Percentiles rank a stretch among this genome's conserved stretches.
These are phyloP conservation scores for Leishmania tarentolae DNA, from an alignment of 208 protist genomes.

Conservation along the genomic window DNA sequence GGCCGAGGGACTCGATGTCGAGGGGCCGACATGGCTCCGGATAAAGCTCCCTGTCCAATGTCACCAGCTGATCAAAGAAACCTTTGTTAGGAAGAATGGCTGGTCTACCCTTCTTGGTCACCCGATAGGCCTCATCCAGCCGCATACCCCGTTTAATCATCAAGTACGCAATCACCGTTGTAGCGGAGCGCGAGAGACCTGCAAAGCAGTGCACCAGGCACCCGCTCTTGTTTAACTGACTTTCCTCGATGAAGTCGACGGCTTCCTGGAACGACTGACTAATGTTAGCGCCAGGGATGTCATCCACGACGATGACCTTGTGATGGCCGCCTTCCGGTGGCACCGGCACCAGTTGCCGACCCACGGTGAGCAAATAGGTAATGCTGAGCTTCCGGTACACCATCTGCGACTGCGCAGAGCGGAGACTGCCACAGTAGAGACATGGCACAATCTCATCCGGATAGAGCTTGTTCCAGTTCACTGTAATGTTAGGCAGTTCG, in stretches of 20 bases:
- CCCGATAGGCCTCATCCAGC: constrained; percentile 81
- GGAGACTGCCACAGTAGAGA: constrained; percentile 85
- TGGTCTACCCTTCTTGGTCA: constrained; percentile 72
- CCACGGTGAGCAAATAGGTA: constrained; percentile 79
- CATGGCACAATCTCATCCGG: constrained; percentile 83
- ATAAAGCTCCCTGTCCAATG: constrained; percentile 69
- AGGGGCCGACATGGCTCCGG: constrained; percentile 51
- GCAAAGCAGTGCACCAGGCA: constrained; percentile 93
- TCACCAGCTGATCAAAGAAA: constrained; percentile 79
- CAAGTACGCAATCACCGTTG: constrained; percentile 87
- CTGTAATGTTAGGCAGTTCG: constrained; percentile 68
- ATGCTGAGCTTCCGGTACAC: constrained; percentile 89
- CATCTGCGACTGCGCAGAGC: constrained; percentile 83
- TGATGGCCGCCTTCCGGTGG: constrained; percentile 73
- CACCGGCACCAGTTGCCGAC: constrained; percentile 68
- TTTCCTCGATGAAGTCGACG: constrained; percentile 80
- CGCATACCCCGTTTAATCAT: constrained; percentile 88
- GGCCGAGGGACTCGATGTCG: constrained; percentile 52
- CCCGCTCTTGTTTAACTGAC: constrained; percentile 45
- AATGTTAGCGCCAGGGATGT: constrained; percentile 87
- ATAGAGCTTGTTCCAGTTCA: constrained; percentile 93
- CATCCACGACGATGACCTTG: constrained; percentile 78
- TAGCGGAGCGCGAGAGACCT: constrained; percentile 88
- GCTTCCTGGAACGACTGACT: constrained; percentile 74
- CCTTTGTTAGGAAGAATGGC: constrained; percentile 85